Evolutionary conservation across 805 yeast genomes (phyloP).

Genomic region (Ogataea paraovalis): DNA sequence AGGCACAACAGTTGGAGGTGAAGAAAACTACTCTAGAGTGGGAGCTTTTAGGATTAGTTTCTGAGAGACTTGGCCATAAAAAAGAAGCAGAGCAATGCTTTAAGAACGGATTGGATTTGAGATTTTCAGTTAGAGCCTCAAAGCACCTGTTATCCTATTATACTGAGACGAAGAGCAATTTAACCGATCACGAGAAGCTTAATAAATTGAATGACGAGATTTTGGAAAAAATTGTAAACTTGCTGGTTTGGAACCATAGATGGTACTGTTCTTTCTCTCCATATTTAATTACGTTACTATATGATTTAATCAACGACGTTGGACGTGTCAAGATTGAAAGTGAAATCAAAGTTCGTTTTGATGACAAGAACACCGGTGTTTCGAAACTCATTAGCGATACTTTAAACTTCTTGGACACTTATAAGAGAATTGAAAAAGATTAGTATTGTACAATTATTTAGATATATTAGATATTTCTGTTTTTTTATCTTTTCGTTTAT

Average conservation of each 20-base stretch:
- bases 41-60: conserved; percentile 87
- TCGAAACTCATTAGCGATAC: conserved; percentile 51
- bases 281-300: conserved; percentile 50
- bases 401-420: conserved; percentile 44
- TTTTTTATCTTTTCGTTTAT: neutral
- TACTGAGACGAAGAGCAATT: conserved; percentile 41
- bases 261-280: conserved; percentile 95
- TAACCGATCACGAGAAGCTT: conserved; percentile 30
- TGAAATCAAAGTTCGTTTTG: conserved; percentile 64
- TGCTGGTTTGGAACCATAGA: conserved; percentile 96
- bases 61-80: conserved; percentile 77
- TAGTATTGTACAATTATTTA: neutral
- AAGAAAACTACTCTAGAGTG: conserved; percentile 81
- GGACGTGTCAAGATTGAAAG: conserved; percentile 76
- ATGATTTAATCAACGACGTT: conserved; percentile 64
- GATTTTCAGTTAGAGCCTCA: conserved; percentile 80
- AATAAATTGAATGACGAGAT: conserved; percentile 49
- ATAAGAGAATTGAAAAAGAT: conserved; percentile 36
- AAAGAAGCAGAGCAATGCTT: conserved; percentile 89
- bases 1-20: conserved; percentile 78
- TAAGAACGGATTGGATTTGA: conserved; percentile 59
- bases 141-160: conserved; percentile 69
- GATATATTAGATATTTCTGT: neutral
- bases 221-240: conserved; percentile 65
- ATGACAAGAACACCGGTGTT: conserved; percentile 51